Conservation (phyloP, 1,139 yeast species). For the Suhomyces bolitotheri region DNA sequence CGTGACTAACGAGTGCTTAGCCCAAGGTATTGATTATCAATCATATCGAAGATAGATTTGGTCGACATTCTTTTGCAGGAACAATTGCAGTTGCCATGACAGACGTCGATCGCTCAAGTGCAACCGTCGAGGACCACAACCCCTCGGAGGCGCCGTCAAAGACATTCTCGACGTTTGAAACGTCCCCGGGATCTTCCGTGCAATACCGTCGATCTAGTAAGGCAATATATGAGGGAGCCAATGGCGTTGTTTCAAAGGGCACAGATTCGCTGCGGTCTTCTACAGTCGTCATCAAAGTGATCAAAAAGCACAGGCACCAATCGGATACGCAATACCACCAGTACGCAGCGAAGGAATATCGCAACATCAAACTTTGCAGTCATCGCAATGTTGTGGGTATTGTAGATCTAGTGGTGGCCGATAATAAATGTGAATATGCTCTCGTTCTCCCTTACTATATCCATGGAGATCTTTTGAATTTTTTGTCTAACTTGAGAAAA, state of each 20-base stretch:
- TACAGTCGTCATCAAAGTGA: conserved; percentile 30
- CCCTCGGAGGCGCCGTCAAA: conserved; percentile 1
- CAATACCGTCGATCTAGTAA: conserved; percentile 22
- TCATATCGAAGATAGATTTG: too few species aligned
- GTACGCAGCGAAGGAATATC: conserved; percentile 32
- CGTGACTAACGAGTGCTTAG: too few species aligned
- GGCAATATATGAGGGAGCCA: conserved; percentile 48
- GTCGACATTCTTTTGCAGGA: too few species aligned
- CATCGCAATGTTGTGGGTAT: conserved; percentile 35
- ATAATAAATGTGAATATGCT: conserved; percentile 21
- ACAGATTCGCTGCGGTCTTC: conserved; percentile 21
- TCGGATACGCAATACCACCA: conserved; percentile 17
- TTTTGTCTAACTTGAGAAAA: conserved; percentile 39
- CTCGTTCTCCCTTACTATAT: conserved; percentile 45
- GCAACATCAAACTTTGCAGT: conserved; percentile 28
- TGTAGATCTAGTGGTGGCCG: conserved; percentile 24
- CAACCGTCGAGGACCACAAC: too few species aligned
- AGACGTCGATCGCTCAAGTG: too few species aligned
- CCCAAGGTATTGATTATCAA: too few species aligned
- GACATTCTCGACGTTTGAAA: conserved; percentile 1
- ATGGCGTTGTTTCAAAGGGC: conserved; percentile 42
- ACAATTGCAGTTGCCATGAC: too few species aligned
- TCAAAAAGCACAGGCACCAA: conserved; percentile 26
- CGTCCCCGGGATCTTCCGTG: not conserved
- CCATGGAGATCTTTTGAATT: conserved; percentile 50